Evolutionary conservation across 2,329 filamentous ascomycete genomes (phyloP).

Genomic region (Colletotrichum tropicale): DNA sequence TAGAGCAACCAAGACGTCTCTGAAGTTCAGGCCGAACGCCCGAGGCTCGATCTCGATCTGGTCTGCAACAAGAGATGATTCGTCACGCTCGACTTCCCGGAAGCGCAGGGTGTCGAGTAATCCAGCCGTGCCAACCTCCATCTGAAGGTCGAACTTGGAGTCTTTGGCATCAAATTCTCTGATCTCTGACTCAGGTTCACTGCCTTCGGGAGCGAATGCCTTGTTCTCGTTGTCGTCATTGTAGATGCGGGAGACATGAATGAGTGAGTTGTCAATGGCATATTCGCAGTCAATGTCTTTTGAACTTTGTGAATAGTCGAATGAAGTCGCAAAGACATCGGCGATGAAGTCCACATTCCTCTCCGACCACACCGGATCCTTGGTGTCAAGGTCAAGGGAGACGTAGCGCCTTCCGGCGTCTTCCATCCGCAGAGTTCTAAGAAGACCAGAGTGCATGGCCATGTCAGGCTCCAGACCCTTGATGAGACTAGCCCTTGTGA

Average conservation of each 20-base stretch:
- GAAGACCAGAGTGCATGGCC: constrained; percentile 6
- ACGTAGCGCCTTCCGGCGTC: constrained; percentile 12
- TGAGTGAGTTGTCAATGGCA: not conserved
- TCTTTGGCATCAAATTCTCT: not conserved
- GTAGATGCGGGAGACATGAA: not conserved
- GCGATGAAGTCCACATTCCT: not conserved
- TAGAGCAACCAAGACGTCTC: constrained; percentile 27
- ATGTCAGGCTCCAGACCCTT: not conserved
- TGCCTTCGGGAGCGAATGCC: not conserved
- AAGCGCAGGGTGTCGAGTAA: constrained; percentile 27
- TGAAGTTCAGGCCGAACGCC: constrained; percentile 31
- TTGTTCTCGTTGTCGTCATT: not conserved
- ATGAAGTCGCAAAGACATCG: not conserved
- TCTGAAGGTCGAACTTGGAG: not conserved
- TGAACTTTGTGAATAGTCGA: not conserved
- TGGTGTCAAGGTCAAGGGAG: constrained; percentile 3
- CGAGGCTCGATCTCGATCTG: constrained; percentile 30
- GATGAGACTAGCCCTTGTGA: not conserved
- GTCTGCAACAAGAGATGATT: not conserved
- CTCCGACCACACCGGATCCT: not conserved
- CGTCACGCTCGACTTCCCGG: constrained; percentile 8
- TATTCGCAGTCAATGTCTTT: constrained; percentile 4
- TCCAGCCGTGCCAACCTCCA: constrained; percentile 24
- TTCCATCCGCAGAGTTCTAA: constrained; percentile 17
- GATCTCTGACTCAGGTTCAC: not conserved